Percentiles rank a stretch among this genome's conserved stretches.
Conservation (phyloP, 176 grass and related monocot species). For the Phoenix roebelenii region DNA sequence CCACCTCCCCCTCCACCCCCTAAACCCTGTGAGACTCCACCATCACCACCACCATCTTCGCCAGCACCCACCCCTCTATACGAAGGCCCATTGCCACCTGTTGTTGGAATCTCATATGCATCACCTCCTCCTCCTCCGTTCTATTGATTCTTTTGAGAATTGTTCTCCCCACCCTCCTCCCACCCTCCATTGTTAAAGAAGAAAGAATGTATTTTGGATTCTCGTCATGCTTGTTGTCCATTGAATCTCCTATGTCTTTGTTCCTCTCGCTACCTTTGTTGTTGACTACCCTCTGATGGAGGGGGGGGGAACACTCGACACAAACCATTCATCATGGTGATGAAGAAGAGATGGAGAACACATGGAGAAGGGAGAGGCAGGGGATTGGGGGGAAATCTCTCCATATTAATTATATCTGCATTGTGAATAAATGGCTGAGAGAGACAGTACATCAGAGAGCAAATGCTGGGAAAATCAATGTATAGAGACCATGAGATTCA, state of each 20-base stretch:
- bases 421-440: conserved; percentile 80
- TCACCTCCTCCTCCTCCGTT: conserved; percentile 38
- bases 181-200: conserved; percentile 1
- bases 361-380: conserved; percentile 19
- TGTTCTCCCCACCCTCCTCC: conserved; percentile 16
- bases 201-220: not conserved
- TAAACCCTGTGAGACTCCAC: no score
- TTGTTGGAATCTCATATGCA: no score
- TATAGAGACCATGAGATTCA: conserved; percentile 55
- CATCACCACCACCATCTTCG: no score
- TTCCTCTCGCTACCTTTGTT: not conserved
- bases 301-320: not conserved
- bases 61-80: no score
- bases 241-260: not conserved
- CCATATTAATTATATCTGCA: conserved; percentile 32
- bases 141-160: conserved; percentile 37
- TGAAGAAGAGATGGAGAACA: conserved; percentile 30
- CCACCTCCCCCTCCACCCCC: no score
- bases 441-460: conserved; percentile 44
- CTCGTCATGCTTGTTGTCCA: conserved; percentile 20
- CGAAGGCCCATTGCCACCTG: no score
- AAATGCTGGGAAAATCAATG: conserved; percentile 61
- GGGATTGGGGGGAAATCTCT: conserved; percentile 11
- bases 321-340: conserved; percentile 17
- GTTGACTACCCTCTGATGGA: not conserved